Evolutionary conservation across 495 filamentous ascomycete species (phyloP).

Genomic region (Hamigera avellanea): DNA sequence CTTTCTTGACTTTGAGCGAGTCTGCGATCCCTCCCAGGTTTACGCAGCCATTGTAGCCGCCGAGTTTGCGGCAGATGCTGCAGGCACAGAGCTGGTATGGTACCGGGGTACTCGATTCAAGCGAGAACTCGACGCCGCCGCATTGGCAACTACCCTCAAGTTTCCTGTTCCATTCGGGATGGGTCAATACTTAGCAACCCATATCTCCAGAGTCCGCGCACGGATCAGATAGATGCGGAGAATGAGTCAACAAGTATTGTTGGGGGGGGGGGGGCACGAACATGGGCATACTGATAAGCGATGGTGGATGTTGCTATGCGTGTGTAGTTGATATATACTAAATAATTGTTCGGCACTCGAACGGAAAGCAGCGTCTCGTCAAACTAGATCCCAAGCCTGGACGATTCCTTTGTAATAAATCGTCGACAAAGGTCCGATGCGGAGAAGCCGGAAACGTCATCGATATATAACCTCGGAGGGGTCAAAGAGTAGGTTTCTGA

Average conservation of each 20-base stretch:
- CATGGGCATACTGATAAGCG: slow-evolving; percentile 16
- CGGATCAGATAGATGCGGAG: too few species aligned
- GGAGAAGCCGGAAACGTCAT: slow-evolving; percentile 6
- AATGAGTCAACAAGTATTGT: not conserved
- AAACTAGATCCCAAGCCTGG: too few species aligned
- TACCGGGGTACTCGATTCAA: slow-evolving; percentile 40
- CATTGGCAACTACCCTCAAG: slow-evolving; percentile 46
- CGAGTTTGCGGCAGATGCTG: slow-evolving; percentile 45
- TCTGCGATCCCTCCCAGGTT: slow-evolving; percentile 40
- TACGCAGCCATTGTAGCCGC: slow-evolving; percentile 35
- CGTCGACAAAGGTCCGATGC: not conserved
- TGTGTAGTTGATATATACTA: slow-evolving; percentile 11
- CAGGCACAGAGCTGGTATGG: slow-evolving; percentile 47
- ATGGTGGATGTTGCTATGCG: slow-evolving; percentile 1
- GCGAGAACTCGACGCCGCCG: slow-evolving; percentile 38
- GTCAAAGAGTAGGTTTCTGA: too few species aligned
- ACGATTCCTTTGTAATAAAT: too few species aligned
- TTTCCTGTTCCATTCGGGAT: slow-evolving; percentile 19
- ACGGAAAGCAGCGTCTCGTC: too few species aligned
- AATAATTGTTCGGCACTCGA: too few species aligned
- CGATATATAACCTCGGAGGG: not conserved
- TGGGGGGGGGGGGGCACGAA: slow-evolving; percentile 3
- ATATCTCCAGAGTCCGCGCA: too few species aligned
- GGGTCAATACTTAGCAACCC: not conserved
- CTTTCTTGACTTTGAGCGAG: slow-evolving; percentile 35